Conservation (phyloP, 1,139 yeast species). For the Suhomyces anneliseae region DNA sequence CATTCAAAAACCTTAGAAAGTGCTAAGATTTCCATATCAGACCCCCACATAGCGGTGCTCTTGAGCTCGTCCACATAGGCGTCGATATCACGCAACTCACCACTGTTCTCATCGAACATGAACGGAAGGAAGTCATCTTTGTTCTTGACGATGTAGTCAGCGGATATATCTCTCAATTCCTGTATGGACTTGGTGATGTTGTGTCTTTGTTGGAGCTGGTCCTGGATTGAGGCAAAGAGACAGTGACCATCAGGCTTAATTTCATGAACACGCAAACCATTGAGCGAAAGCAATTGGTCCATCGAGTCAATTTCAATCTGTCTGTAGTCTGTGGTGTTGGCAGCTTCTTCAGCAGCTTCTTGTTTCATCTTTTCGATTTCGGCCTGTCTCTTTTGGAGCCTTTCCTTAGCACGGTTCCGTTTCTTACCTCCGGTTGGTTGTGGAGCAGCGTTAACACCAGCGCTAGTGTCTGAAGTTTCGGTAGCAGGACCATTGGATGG, state of each 20-base stretch:
- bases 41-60: constrained; percentile 90
- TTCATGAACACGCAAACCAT: constrained; percentile 55
- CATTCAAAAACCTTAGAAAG: constrained; percentile 65
- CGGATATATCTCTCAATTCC: constrained; percentile 64
- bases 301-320: constrained; percentile 70
- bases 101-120: constrained; percentile 72
- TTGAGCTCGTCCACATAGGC: constrained; percentile 70
- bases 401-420: constrained; percentile 82
- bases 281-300: constrained; percentile 47
- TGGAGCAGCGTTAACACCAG: neutral
- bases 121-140: constrained; percentile 78
- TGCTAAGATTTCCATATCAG: constrained; percentile 88
- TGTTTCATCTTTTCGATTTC: constrained; percentile 61
- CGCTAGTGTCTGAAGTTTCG: neutral
- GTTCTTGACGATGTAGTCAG: constrained; percentile 60
- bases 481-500: neutral
- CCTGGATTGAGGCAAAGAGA: constrained; percentile 79
- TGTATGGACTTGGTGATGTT: constrained; percentile 40
- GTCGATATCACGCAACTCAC: constrained; percentile 60
- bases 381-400: constrained; percentile 73
- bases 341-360: constrained; percentile 75
- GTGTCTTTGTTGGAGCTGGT: constrained; percentile 65
- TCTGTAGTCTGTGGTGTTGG: constrained; percentile 61
- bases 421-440: constrained; percentile 15
- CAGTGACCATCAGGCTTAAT: constrained; percentile 95